Evolutionary conservation across 202 grass and related monocot species (phyloP).

Genomic region (Setaria viridis): DNA sequence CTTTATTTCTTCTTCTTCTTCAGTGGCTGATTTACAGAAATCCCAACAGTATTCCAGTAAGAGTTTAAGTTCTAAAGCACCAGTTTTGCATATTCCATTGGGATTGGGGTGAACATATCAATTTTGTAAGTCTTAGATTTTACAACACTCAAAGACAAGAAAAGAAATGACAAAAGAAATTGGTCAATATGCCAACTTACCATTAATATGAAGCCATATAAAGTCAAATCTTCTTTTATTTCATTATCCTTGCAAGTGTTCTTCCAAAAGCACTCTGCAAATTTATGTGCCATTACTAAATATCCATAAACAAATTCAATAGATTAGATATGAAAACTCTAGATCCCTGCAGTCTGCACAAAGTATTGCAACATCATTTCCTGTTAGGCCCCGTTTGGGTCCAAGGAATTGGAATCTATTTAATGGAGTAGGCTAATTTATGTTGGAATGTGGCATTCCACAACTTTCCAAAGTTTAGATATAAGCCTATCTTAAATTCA

Average conservation of each 20-base stretch:
- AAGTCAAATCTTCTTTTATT: conserved; percentile 50
- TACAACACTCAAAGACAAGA: neutral
- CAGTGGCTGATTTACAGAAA: too few species aligned
- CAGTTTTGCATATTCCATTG: neutral
- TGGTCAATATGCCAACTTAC: conserved; percentile 50
- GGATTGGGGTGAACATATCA: neutral
- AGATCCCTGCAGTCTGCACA: conserved; percentile 2
- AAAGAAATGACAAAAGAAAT: neutral
- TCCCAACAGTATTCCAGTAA: neutral
- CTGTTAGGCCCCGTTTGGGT: too few species aligned
- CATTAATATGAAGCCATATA: conserved; percentile 59
- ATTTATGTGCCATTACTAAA: conserved; percentile 29
- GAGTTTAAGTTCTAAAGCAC: neutral
- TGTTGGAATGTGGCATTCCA: too few species aligned
- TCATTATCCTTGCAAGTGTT: conserved; percentile 59
- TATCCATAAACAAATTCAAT: neutral
- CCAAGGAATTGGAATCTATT: too few species aligned
- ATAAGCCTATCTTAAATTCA: too few species aligned
- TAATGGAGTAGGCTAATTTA: too few species aligned
- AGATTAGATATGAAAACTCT: conserved; percentile 24
- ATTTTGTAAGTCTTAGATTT: neutral
- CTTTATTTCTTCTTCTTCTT: too few species aligned
- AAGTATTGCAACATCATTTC: conserved; percentile 13
- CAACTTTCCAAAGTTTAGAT: too few species aligned
- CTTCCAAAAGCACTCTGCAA: conserved; percentile 63